Evolutionary conservation across 108 stramenopile species (phyloP), one percentile per base, ranked within the genome.

Genomic region (Mediolabrus comicus): DNA sequence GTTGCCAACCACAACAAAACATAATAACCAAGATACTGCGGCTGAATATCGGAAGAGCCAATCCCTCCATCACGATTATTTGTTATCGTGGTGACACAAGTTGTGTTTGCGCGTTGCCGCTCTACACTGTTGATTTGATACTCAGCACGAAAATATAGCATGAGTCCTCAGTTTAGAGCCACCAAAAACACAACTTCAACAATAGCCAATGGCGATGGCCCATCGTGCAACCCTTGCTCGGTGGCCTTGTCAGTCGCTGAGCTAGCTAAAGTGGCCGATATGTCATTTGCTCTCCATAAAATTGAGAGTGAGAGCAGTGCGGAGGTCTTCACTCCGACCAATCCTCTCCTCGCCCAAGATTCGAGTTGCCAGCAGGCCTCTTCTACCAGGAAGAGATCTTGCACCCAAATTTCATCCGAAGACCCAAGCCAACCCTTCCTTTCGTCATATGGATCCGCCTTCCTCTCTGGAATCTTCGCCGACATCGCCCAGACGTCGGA

Each of bases 131-230:
- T 77, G 69, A 69, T 59, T 70, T 77, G 76, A 70, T 53, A 70
- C 76, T 77, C 76, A 77, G 59, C 63, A 70, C 76, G 69, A 53
- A 36, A 56, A 60, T 64, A 66, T 59, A 70, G 62, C 68, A 77
- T 77, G 76, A 77, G 76, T 77, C 76, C 76, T 77, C 69, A 77
- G 76, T 77, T 36, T 70, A 77, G 76, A 60, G 76, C 61, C 38
- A 57, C 36, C 56, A 53, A 65, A 65, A 65, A 57, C 58, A 65
- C 68, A 65, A 53, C 76, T 54, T 51, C 41, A 43, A 49, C 46
- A 8, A 9, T 64, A 46, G 38, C 53, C 27, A 55, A 33, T 7
- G 59, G 36, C 27, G 59, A 61, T 55, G 51, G 59, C 53, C 32
- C 24, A 62, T 52, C 67, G 61, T 25, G 62, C 74, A 75, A 75